Evolutionary conservation across 1,284 basidiomycete genomes (phyloP).

Genomic region (Irpex sp.): DNA sequence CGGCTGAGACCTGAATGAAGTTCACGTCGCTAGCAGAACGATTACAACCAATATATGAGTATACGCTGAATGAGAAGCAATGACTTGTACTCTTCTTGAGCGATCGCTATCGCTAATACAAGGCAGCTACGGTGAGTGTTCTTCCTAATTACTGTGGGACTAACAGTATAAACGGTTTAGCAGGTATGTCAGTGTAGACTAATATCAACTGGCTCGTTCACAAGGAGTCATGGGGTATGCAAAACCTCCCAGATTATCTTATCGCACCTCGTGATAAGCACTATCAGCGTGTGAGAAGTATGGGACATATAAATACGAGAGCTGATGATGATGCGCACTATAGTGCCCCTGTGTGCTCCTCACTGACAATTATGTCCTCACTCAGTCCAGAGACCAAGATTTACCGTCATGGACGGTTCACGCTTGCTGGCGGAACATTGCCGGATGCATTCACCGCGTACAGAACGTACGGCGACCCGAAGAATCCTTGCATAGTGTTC

Average conservation of each 20-base stretch:
- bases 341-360: not conserved
- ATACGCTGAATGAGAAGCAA: too few relatives aligned
- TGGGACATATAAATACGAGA: not conserved
- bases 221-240: not conserved
- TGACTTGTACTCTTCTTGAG: too few relatives aligned
- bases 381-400: constrained; percentile 24
- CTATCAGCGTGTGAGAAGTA: not conserved
- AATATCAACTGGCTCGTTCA: not conserved
- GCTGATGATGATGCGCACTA: not conserved
- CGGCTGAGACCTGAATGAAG: not conserved
- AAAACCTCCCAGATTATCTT: not conserved
- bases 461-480: constrained; percentile 30
- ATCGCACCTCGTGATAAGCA: not conserved
- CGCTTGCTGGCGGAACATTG: constrained; percentile 28
- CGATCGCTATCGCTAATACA: too few relatives aligned
- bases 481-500: constrained; percentile 34
- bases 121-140: too few relatives aligned
- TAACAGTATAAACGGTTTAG: too few relatives aligned
- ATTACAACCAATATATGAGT: too few relatives aligned
- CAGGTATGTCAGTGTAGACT: too few relatives aligned
- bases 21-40: not conserved
- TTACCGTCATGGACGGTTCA: constrained; percentile 33
- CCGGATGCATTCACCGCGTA: constrained; percentile 34
- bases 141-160: too few relatives aligned
- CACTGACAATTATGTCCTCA: constrained; percentile 1